A percentile compares a stretch with the other conserved stretches of the same genome.
phyloP scores from a whole-genome alignment of 805 yeast species.

The Wickerhamiella qilinensis region DNA sequence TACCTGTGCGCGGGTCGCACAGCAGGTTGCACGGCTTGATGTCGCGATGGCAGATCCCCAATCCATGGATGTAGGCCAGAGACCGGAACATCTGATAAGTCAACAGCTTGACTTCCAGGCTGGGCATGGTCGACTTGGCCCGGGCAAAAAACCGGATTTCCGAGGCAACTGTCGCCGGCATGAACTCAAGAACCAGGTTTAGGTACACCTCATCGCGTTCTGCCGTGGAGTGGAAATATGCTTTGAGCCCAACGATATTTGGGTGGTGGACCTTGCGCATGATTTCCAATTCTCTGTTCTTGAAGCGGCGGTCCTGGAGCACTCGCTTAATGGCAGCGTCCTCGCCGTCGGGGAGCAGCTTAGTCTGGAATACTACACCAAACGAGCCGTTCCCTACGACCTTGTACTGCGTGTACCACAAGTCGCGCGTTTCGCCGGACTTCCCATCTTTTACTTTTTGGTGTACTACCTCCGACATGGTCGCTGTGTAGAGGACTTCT shows the following conservation, averaged over 20 bases:
- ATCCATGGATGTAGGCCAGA: slow-evolving; percentile 56
- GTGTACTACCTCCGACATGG: slow-evolving; percentile 25
- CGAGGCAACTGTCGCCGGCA: slow-evolving; percentile 92
- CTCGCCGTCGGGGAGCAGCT: slow-evolving; percentile 53
- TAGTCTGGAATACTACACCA: slow-evolving; percentile 91
- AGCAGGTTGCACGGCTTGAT: slow-evolving; percentile 81
- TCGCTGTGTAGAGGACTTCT: not conserved
- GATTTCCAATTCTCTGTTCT: slow-evolving; percentile 91
- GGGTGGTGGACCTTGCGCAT: slow-evolving; percentile 81
- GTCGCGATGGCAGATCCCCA: slow-evolving; percentile 74
- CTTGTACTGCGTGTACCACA: slow-evolving; percentile 66
- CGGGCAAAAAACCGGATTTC: slow-evolving; percentile 59
- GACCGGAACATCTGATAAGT: slow-evolving; percentile 69
- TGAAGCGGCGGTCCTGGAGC: slow-evolving; percentile 87
- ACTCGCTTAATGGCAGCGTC: slow-evolving; percentile 90
- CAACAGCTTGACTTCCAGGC: slow-evolving; percentile 76
- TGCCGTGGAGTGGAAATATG: slow-evolving; percentile 62
- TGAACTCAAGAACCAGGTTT: slow-evolving; percentile 76
- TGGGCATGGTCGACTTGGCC: slow-evolving; percentile 61
- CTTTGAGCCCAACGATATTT: slow-evolving; percentile 74
- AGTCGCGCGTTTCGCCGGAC: slow-evolving; percentile 42
- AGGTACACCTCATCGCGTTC: slow-evolving; percentile 75
- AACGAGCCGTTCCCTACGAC: slow-evolving; percentile 99
- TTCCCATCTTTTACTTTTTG: slow-evolving; percentile 61
- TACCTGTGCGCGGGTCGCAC: slow-evolving; percentile 72